A percentile compares a stretch with the other conserved stretches of the same genome.
These are phyloP conservation scores for Nymphaea thermarum DNA, from an alignment of 164 flowering plant genomes.

Conservation along the genomic window DNA sequence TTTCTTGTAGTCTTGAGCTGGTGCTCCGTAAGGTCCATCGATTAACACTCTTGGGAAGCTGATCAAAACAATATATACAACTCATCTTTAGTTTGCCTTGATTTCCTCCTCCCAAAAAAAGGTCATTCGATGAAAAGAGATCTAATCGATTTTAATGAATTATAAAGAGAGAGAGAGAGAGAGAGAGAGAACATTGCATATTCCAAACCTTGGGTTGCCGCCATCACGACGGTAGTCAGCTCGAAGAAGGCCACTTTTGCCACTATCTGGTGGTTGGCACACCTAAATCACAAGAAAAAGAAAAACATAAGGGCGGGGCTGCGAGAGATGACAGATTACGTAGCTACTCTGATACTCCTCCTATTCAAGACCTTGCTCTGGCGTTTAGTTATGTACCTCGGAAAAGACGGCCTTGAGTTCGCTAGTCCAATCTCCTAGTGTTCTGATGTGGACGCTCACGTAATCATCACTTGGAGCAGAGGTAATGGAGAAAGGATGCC, in stretches of 20 bases:
- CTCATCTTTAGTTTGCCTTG: too few relatives aligned
- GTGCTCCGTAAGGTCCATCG: slow-evolving; percentile 93
- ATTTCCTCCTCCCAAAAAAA: too few relatives aligned
- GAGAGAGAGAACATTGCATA: background rate
- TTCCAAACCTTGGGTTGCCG: slow-evolving; percentile 19
- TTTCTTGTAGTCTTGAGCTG: slow-evolving; percentile 90
- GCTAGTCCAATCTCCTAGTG: slow-evolving; percentile 31
- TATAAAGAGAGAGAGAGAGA: too few relatives aligned
- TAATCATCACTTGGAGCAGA: slow-evolving; percentile 28
- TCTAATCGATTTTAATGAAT: too few relatives aligned
- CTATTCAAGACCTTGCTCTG: background rate
- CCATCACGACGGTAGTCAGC: slow-evolving; percentile 38
- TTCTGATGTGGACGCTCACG: slow-evolving; percentile 28
- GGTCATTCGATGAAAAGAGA: too few relatives aligned
- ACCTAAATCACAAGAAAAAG: slow-evolving; percentile 15
- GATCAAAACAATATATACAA: background rate
- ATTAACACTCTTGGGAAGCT: slow-evolving; percentile 71
- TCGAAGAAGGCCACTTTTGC: slow-evolving; percentile 51
- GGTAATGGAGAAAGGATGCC: slow-evolving; percentile 33
- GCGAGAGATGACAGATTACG: too few relatives aligned
- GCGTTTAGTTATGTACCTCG: slow-evolving; percentile 19
- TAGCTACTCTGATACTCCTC: too few relatives aligned
- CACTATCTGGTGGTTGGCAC: slow-evolving; percentile 44
- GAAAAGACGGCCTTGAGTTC: slow-evolving; percentile 57
- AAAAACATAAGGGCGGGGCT: too few relatives aligned